Base-by-base conservation (phyloP, 1,284 basidiomycete genomes). In the Trichosporon ovoides region DNA sequence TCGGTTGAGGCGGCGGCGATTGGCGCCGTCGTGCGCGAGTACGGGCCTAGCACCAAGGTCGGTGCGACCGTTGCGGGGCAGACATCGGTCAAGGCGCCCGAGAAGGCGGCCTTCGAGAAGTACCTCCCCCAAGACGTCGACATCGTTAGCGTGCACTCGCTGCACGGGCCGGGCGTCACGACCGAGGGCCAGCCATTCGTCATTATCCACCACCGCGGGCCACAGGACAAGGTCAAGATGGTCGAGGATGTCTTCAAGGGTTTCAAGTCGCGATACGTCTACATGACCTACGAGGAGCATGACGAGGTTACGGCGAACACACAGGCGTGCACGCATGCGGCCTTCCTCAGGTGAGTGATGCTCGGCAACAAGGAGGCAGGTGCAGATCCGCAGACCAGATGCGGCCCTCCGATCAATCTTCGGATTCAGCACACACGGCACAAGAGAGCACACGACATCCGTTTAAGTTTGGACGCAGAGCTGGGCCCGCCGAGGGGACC, bases 301-400 rank as follows among this genome's bases (percentile, higher is more conserved):
- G 95, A 98, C 69, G 82, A 85, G 50, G 90, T 98, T 52, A 98
- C 95, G 0, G 95, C 95, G 20, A 98, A 98, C 69, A 98, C 96
- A 0, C 95, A 98, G 78, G 95, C 95, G 0, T 93, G 96, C 19
- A 98, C 93, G 0, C 96, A 98, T 69, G 95, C 95, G 13, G 95
- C 95, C 0, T 98, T 98, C 80, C 81, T 98, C 36, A 92, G 88
- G 91, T 91, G 72, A 57, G 78, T 70, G 1, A 43, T 11, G 16
- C 9, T 6, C 28, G n/a, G 22, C 16, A 9, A 12, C 28, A 31
- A 31, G 28, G 28, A 31, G 28, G 9, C 28, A 31, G 28, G 28
- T 35, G 35, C 34, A 36, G 50, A 7, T 28, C 19, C 9, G 34
- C 34, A n/a, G 33, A 14, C 34, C 3, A 28, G 31, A 50, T 11